Evolutionary conservation across 805 yeast species (phyloP), one percentile per base, ranked within the genome.

Genomic region (Metschnikowia colocasiae): DNA sequence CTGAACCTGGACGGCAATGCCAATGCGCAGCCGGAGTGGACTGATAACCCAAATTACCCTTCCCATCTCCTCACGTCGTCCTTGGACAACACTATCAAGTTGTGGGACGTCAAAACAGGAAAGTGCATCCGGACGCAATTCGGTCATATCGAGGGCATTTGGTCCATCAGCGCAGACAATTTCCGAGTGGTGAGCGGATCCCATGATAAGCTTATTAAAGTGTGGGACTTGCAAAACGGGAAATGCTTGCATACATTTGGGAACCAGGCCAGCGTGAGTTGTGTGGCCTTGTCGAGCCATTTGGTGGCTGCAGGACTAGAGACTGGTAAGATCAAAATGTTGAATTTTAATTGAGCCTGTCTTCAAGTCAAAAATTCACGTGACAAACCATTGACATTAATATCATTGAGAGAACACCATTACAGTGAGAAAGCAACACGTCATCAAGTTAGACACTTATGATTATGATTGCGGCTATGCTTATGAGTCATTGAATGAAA

Each of bases 71-170:
- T 91, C 22, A 85, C 97, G 0, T 89, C 95, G 13, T 88, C 97
- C 1, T 71, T 92, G 50, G 98, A 91, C 65, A 90, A 90, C 65
- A 91, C 97, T 6, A 89, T 91, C 64, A 89, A 91, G 63, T 65
- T 92, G 40, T 91, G 97, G 97, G 95, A 89, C 56, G 85, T 90
- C 26, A 74, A 74, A 52, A 81, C 94, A 1, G 97, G 97, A 3
- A 80, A 82, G 63, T 92, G 98, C 61, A 80, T 90, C 9, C 76
- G 97, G 48, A 94, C 99, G 0, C 92, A 94, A 65, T 94, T 92
- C 70, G 99, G 99, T 2, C 99, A 94, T 62, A 89, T 92, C 46
- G 98, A 94, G 67, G 99, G 99, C 19, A 96, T 94, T 16, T 92
- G 98, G 97, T 89, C 92, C 36, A 85, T 94, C 47, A 89, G 94